Evolutionary conservation across 2,329 filamentous ascomycete species (phyloP), one percentile per base, ranked within the genome.

Genomic region (Sphaerulina vaccinii): DNA sequence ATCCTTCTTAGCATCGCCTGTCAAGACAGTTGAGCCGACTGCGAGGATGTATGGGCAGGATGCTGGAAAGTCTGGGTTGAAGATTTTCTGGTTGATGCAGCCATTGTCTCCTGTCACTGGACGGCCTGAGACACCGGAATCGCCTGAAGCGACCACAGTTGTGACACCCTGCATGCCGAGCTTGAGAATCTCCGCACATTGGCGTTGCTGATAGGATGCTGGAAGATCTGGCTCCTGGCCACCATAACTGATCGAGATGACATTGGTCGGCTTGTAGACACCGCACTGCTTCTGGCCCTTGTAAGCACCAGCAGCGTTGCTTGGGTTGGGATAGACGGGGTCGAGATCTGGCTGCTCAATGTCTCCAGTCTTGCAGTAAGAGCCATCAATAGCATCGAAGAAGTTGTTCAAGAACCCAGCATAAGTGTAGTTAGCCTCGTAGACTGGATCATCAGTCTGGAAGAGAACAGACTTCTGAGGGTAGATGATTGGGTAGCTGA

Each of bases 241-340:
- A 46, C 79, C 79, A 63, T 84, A 85, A 2, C 79, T 82, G 62
- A 84, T 78, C 32, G 77, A 79, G 56, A 84, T 75, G 5, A 82
- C 79, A 55, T 81, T 80, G 8, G 80, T 79, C 2, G 79, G 77
- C 58, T 75, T 71, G 68, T 75, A 81, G 16, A 73, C 70, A 6
- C 58, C 58, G 41, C 76, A 77, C 43, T 73, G 69, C 10, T 71
- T 60, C 3, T 65, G 60, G 10, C 76, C 76, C 46, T 75, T 73
- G 66, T 80, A 82, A 44, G 57, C 55, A 22, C 59, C 58, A 23
- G 57, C 43, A 18, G 35, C 48, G 9, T 54, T 52, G 48, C 63
- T 42, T 16, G 65, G 79, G 57, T 82, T 81, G 4, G 66, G 65
- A 21, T 48, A 48, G 8, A 40, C 35, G 0, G 79, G 76, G 56